Evolutionary conservation across 2,329 filamentous ascomycete genomes (phyloP), one percentile per base, ranked within the genome.

Genomic region (Tolypocladium tundrense): DNA sequence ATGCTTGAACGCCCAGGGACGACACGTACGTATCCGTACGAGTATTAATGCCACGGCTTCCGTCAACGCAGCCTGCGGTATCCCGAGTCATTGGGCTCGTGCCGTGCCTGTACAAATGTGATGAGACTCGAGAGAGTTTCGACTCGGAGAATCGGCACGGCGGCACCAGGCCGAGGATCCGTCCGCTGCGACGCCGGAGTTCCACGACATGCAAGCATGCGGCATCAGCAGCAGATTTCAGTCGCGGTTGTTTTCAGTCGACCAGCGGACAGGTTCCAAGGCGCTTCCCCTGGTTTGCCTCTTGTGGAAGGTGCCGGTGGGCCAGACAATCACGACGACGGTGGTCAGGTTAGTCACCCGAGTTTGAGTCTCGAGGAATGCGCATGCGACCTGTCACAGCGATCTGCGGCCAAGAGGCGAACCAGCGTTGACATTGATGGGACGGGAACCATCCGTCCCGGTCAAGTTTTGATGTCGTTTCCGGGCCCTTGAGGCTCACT

Each of bases 61-160:
- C 8, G 8, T n/a, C 40, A 11, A 21, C 41, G 19, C 40, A 42
- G 41, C 39, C 39, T 4, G 16, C 39, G 2, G 10, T n/a, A 43
- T 10, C 45, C 16, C 45, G 45, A 50, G 45, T 50, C 45, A 50
- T 50, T 31, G 45, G 27, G 27, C 27, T 31, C 27, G 27, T 6
- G 6, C 27, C 27, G 45, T 31, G 43, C 27, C 16, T 16, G 14
- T 11, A 3, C 45, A 50, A 31, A 31, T 27, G 24, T 19, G 52
- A 54, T 54, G 35, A 31, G 33, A 41, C 52, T 19, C 5, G 21
- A 43, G 3, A 42, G 11, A 19, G 39, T 39, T 39, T 53, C 21
- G 56, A 31, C 50, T 39, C 56, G 56, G 55, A 42, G 14, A 39
- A 53, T 53, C 55, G 55, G 55, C 55, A 57, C 21, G 19, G 6